Conservation (phyloP, 306 rosid genomes). For the Citrullus colocynthis region DNA sequence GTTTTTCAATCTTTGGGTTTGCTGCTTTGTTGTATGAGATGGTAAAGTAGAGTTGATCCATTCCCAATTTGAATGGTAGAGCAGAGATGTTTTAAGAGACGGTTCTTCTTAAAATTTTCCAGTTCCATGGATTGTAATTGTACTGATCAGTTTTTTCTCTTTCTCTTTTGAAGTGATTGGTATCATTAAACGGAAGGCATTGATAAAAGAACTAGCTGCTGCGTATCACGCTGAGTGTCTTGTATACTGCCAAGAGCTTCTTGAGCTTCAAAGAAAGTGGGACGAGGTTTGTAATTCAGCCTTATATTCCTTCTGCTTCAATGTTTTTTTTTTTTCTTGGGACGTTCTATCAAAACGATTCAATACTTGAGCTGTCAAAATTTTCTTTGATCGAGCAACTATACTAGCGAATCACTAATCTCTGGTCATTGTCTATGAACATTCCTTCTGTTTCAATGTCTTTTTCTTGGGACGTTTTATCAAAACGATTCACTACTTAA, state of each 20-base stretch:
- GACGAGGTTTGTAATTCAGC: slow-evolving; percentile 48
- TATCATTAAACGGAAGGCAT: slow-evolving; percentile 72
- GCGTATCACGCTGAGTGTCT: slow-evolving; percentile 83
- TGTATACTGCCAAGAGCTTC: slow-evolving; percentile 73
- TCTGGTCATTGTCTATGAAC: too few species aligned
- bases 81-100: neutral
- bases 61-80: neutral
- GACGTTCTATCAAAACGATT: neutral
- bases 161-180: slow-evolving; percentile 62
- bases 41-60: neutral
- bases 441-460: neutral
- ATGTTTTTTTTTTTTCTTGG: neutral
- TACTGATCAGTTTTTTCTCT: neutral
- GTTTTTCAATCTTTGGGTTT: neutral
- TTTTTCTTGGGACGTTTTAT: neutral
- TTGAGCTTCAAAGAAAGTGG: slow-evolving; percentile 79
- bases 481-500: neutral
- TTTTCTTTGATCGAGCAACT: neutral
- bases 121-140: slow-evolving; percentile 4
- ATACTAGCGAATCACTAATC: neutral
- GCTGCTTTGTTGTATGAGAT: neutral
- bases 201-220: slow-evolving; percentile 79
- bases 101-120: neutral
- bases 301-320: neutral
- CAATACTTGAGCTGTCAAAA: neutral